Evolutionary conservation across 169 alveolate genomes (phyloP), one percentile per base, ranked within the genome.

Genomic region (Prorocentrum cordatum): DNA sequence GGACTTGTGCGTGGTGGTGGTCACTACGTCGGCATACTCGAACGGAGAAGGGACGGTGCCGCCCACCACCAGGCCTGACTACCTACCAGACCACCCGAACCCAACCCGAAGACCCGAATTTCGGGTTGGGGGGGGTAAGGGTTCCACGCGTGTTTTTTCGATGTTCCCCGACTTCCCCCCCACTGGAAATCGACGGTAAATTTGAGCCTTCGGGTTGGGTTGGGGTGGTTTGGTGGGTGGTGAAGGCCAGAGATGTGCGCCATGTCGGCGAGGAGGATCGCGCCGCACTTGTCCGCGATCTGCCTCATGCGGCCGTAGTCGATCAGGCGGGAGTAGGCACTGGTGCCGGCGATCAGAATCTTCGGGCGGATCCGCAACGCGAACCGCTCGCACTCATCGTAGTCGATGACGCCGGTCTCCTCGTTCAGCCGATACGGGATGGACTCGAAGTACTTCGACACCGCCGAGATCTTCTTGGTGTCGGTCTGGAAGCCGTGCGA

Each of bases 221-320:
- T n/a, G n/a, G n/a, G n/a, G n/a, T n/a, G n/a, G n/a, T n/a, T n/a
- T n/a, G n/a, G n/a, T n/a, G n/a, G n/a, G n/a, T n/a, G n/a, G n/a
- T n/a, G n/a, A 24, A 82, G 80, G 32, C 93, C 95, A 27, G 93
- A 64, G 67, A 96, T 95, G 93, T 98, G 99, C 5, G 99, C 98
- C 94, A 98, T 97, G 93, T 98, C 99, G 58, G 98, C 97, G 94
- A 97, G 83, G 61, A 98, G 95, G 85, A 94, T 93, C 10, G 99
- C 99, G 35, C 98, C 98, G 20, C 96, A 97, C 83, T 94, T 95
- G 92, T 97, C 99, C 38, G 98, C 96, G 38, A 97, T 96, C 94
- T 91, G 98, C 54, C 68, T 59, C 73, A 80, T 86, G 61, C 84
- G 88, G 87, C 36, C 32, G 58, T 84, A 93, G 93, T 83, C 95